Evolutionary conservation across 805 yeast genomes (phyloP).

Genomic region (Ogataea saltuana): DNA sequence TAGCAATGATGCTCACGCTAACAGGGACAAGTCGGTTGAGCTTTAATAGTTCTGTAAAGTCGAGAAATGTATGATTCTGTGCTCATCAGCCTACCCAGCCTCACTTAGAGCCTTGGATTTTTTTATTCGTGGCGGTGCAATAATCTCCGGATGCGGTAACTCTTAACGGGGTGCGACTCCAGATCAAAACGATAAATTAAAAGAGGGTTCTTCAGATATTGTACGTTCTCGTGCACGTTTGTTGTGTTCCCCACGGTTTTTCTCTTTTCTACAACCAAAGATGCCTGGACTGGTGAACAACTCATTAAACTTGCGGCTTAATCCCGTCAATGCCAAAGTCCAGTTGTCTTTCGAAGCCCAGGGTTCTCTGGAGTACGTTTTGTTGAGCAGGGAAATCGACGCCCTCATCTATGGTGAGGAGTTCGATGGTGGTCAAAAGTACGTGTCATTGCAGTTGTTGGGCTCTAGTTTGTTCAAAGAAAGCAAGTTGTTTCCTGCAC

Average conservation of each 20-base stretch:
- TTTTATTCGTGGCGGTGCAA: not conserved
- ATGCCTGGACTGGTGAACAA: slow-evolving; percentile 23
- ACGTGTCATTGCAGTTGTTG: slow-evolving; percentile 23
- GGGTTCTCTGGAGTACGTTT: slow-evolving; percentile 23
- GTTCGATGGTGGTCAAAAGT: slow-evolving; percentile 12
- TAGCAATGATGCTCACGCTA: too few relatives aligned
- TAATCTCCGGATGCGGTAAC: slow-evolving; percentile 3
- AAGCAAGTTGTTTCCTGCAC: slow-evolving; percentile 40
- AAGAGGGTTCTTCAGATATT: too few relatives aligned
- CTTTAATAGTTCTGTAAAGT: too few relatives aligned
- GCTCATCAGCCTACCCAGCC: too few relatives aligned
- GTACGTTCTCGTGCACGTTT: too few relatives aligned
- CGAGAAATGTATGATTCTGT: too few relatives aligned
- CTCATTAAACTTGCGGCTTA: not conserved
- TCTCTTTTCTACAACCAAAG: too few relatives aligned
- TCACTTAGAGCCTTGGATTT: too few relatives aligned
- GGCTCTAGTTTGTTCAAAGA: slow-evolving; percentile 28
- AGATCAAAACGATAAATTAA: not conserved
- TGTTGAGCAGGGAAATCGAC: slow-evolving; percentile 19
- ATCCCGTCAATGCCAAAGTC: slow-evolving; percentile 19
- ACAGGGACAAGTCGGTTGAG: too few relatives aligned
- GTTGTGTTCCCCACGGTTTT: not conserved
- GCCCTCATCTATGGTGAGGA: slow-evolving; percentile 15
- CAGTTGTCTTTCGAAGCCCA: slow-evolving; percentile 23
- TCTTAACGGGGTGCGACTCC: slow-evolving; percentile 4